These are phyloP conservation scores for Globisporangium cederbergense DNA, from an alignment of 352 stramenopile species.

Conservation along the genomic window DNA sequence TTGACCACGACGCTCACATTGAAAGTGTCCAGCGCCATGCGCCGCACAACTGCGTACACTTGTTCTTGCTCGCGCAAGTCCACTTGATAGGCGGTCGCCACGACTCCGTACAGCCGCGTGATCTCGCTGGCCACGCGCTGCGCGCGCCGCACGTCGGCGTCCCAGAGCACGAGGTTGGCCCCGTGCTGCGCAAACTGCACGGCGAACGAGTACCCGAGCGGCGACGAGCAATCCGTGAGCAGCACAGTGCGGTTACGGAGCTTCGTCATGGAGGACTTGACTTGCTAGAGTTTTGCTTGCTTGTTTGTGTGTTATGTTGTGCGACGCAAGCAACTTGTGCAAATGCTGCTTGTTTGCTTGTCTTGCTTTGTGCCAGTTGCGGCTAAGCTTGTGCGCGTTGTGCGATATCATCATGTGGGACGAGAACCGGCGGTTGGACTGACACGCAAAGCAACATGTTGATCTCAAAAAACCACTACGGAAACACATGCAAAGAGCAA, in stretches of 20 bases:
- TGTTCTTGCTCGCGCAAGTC: conserved; percentile 13
- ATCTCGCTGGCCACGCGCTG: conserved; percentile 18
- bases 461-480: not conserved
- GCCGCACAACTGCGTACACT: not conserved
- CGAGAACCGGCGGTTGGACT: conserved; percentile 1
- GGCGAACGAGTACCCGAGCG: conserved; percentile 19
- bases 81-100: conserved; percentile 9
- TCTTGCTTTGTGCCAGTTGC: conserved; percentile 1
- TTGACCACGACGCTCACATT: conserved; percentile 17
- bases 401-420: not conserved
- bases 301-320: not conserved
- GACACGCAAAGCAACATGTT: not conserved
- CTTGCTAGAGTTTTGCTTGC: not conserved
- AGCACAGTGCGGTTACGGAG: conserved; percentile 17
- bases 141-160: conserved; percentile 7
- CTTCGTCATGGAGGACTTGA: conserved; percentile 19
- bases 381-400: not conserved
- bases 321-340: not conserved
- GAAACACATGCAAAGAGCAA: not conserved
- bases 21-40: not conserved
- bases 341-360: not conserved
- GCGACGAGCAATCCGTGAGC: conserved; percentile 19
- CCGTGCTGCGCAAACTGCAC: conserved; percentile 17
- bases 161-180: conserved; percentile 20
- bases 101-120: conserved; percentile 13